Base-by-base conservation (phyloP, 768 basidiomycete species). In the Boletus subcaerulescens region DNA sequence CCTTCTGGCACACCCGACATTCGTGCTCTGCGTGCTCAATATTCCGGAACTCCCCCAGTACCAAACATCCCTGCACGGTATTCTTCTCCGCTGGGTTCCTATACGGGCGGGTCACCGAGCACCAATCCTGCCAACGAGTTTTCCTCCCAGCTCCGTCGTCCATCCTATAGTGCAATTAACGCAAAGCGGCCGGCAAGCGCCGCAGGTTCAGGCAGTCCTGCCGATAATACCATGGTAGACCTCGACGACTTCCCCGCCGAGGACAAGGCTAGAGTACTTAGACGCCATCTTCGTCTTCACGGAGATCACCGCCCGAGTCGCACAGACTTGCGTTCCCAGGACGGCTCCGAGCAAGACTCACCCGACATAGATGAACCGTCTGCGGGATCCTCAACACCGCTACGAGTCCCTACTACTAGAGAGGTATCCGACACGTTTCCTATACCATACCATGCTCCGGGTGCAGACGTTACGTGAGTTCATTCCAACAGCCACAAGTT, bases 381-480 rank as follows among this genome's bases (percentile, higher is more conserved):
- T 29, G 60, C 56, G 9, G 63, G 54, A 17, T 62, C 67, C 6
- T 68, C 67, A 2, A 56, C 62, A 0, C 75, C 62, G 35, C 66
- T 57, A 60, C 71, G 51, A 41, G 50, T 17, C 62, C 61, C 64
- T 9, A 22, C 22, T 22, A 22, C 22, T 24, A 62, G 58, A 64
- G 81, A 86, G 50, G 79, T 81, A 33, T 75, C 81, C 0, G 90
- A 92, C 50, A 73, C 83, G 1, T 97, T 96, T 64, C 87, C 91
- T n/a, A 86, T 96, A 42, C 89, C 89, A 1, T 96, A 92, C 67
- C 77, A 92, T 71, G 86, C 89, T 4, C 86, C 82, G 17, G 94
- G 94, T 32, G 93, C 89, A 26, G 94, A 97, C 66, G 84, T 95
- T 57, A 97, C 94, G 92, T 94, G 77, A 77, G 92, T 82, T 42